Percentiles rank a stretch among this genome's conserved stretches.
Conservation (phyloP, 805 yeast species). For the Candida silvicultrix region DNA sequence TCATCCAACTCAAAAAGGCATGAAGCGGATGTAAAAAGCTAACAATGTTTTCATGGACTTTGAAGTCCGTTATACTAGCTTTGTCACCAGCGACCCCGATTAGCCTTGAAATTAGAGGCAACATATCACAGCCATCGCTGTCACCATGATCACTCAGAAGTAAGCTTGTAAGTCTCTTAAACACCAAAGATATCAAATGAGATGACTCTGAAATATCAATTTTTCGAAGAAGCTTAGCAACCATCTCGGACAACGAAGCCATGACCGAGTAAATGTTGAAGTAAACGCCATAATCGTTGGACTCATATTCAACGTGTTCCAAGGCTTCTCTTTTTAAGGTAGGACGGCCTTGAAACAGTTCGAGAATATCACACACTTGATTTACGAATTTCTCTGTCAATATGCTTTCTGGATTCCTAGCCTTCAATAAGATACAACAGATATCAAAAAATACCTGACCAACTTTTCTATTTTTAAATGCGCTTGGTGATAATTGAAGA, state of each 20-base stretch:
- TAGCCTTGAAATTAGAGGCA: background rate
- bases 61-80: constrained; percentile 27
- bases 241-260: constrained; percentile 51
- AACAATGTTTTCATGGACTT: constrained; percentile 41
- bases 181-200: constrained; percentile 4
- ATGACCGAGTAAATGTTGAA: constrained; percentile 48
- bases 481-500: constrained; percentile 19
- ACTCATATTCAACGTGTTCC: constrained; percentile 87
- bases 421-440: constrained; percentile 69
- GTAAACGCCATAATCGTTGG: constrained; percentile 49
- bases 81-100: background rate
- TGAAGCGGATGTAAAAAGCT: constrained; percentile 81
- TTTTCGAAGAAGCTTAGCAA: constrained; percentile 37
- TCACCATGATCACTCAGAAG: background rate
- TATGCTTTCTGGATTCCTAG: constrained; percentile 44
- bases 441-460: constrained; percentile 76
- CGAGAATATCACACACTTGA: constrained; percentile 58
- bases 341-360: constrained; percentile 73
- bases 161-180: constrained; percentile 5
- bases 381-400: constrained; percentile 39
- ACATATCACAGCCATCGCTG: constrained; percentile 6
- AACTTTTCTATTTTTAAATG: constrained; percentile 61
- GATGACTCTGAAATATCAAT: background rate
- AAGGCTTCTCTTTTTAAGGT: constrained; percentile 66
- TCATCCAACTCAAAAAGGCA: constrained; percentile 62